Conservation (phyloP, 106 monocot species). For the Narthecium ossifragum region DNA sequence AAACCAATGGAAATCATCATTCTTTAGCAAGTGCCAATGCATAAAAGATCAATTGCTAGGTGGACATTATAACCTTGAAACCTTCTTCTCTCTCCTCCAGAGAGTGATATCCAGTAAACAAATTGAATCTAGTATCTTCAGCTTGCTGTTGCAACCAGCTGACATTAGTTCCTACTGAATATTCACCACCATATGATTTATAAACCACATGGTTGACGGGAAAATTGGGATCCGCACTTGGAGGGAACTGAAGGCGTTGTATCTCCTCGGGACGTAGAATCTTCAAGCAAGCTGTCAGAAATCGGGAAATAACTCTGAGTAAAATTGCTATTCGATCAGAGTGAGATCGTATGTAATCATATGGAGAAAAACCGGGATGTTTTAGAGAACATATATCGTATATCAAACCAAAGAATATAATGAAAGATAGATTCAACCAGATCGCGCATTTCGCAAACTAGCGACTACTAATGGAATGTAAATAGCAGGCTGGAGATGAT, state of each 20-base stretch:
- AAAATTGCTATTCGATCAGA: too few species aligned
- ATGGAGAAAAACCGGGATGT: not conserved
- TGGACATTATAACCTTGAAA: slow-evolving; percentile 54
- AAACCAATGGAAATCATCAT: not conserved
- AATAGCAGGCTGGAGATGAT: too few species aligned
- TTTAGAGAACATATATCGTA: too few species aligned
- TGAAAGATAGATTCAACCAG: too few species aligned
- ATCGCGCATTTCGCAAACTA: too few species aligned
- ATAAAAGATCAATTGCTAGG: too few species aligned
- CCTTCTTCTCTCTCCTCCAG: slow-evolving; percentile 79
- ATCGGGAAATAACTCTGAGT: too few species aligned
- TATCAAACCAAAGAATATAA: too few species aligned
- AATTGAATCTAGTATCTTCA: slow-evolving; percentile 56
- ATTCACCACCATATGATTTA: slow-evolving; percentile 31
- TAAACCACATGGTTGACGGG: slow-evolving; percentile 54
- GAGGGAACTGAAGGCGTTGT: slow-evolving; percentile 53
- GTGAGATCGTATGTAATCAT: too few species aligned
- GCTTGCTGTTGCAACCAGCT: slow-evolving; percentile 15
- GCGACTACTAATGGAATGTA: too few species aligned
- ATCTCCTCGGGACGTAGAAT: slow-evolving; percentile 52
- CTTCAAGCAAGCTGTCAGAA: slow-evolving; percentile 76
- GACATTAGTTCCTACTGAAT: slow-evolving; percentile 15
- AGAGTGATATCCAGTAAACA: slow-evolving; percentile 77
- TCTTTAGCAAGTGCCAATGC: too few species aligned
- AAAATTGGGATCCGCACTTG: slow-evolving; percentile 16